phyloP scores from a whole-genome alignment of 2,329 filamentous ascomycete genomes.

The Lachnellula cervina region DNA sequence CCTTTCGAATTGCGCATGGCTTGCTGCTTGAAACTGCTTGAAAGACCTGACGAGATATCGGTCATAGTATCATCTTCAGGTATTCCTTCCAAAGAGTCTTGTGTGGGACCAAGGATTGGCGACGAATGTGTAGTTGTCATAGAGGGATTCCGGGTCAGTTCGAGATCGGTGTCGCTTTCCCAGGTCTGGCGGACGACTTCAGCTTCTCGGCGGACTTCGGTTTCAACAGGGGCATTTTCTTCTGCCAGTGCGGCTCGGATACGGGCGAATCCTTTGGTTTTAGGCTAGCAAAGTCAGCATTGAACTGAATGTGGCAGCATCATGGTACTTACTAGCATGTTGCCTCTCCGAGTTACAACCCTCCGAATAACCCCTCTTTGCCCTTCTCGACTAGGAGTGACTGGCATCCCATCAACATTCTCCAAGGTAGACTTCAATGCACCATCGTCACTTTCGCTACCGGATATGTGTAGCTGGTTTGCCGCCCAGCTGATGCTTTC shows the following conservation, averaged over 20 bases:
- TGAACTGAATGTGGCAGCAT: background rate
- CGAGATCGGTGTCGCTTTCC: slow-evolving; percentile 72
- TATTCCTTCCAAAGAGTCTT: slow-evolving; percentile 64
- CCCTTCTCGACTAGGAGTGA: slow-evolving; percentile 45
- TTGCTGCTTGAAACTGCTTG: slow-evolving; percentile 71
- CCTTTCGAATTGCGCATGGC: slow-evolving; percentile 67
- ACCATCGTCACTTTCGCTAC: slow-evolving; percentile 76
- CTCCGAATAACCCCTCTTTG: slow-evolving; percentile 75
- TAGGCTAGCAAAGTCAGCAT: slow-evolving; percentile 59
- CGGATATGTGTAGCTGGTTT: slow-evolving; percentile 77
- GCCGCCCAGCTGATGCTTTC: slow-evolving; percentile 90
- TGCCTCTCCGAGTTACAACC: slow-evolving; percentile 80
- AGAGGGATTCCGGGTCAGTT: slow-evolving; percentile 40
- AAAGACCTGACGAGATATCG: slow-evolving; percentile 41
- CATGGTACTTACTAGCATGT: slow-evolving; percentile 66
- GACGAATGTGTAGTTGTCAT: slow-evolving; percentile 61
- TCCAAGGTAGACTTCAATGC: slow-evolving; percentile 41
- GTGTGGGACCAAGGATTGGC: slow-evolving; percentile 56
- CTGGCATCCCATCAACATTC: slow-evolving; percentile 35
- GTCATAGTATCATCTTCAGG: slow-evolving; percentile 66
- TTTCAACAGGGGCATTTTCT: slow-evolving; percentile 81
- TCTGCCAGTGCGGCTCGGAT: slow-evolving; percentile 87
- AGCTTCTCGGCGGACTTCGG: slow-evolving; percentile 83
- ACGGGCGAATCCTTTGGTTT: slow-evolving; percentile 91
- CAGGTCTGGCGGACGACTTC: slow-evolving; percentile 94